Evolutionary conservation across 2,329 filamentous ascomycete species (phyloP).

Genomic region (Aspergillus pseudotamarii): DNA sequence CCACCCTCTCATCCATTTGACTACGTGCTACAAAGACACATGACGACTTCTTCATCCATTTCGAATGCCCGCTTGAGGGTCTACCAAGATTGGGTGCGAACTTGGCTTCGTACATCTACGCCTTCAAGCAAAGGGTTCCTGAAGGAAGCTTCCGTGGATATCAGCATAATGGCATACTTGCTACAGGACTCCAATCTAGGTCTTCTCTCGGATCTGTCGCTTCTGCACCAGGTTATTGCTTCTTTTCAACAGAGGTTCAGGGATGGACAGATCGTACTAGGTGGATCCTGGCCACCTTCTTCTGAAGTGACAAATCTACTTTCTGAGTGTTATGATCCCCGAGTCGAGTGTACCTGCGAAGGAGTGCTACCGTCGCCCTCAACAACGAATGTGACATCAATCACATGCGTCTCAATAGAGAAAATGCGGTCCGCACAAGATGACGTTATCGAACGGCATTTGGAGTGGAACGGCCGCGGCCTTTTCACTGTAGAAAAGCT

Average conservation of each 20-base stretch:
- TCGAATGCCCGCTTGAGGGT: background rate
- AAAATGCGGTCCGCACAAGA: conserved; percentile 11
- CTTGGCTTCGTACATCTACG: background rate
- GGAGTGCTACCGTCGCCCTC: background rate
- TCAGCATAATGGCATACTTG: background rate
- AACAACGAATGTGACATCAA: no score
- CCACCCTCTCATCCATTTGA: no score
- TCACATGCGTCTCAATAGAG: no score
- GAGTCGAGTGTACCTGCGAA: conserved; percentile 17
- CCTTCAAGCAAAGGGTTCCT: background rate
- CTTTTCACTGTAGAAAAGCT: conserved; percentile 20
- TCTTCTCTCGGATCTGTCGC: background rate
- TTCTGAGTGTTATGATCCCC: conserved; percentile 20
- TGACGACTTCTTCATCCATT: background rate
- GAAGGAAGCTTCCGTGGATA: background rate
- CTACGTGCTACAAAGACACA: no score
- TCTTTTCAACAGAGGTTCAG: background rate
- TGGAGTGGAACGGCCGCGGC: conserved; percentile 19
- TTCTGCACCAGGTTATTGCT: background rate
- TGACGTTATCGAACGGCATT: background rate
- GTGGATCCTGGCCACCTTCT: conserved; percentile 17
- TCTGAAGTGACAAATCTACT: conserved; percentile 20
- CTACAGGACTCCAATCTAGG: background rate
- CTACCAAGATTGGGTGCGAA: background rate
- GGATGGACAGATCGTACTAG: conserved; percentile 11